These are phyloP conservation scores for Tylopilus microsporus DNA, from an alignment of 1,284 basidiomycete species.

Conservation along the genomic window DNA sequence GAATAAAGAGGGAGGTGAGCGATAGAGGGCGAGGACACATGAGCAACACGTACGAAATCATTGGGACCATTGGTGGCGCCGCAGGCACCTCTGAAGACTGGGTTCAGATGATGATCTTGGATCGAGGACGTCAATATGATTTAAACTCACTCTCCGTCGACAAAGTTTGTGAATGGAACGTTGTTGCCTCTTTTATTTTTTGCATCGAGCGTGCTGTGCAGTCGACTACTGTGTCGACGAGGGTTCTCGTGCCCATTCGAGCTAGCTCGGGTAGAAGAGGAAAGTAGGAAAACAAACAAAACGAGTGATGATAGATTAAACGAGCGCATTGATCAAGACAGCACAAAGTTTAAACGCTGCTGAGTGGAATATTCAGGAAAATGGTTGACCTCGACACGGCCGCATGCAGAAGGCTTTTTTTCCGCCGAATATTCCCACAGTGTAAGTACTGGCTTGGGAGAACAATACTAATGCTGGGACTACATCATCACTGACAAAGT, in stretches of 20 bases:
- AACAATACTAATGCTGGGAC: too few relatives aligned
- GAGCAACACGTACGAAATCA: slow-evolving; percentile 24
- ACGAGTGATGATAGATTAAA: slow-evolving; percentile 25
- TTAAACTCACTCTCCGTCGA: slow-evolving; percentile 23
- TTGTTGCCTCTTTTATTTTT: slow-evolving; percentile 20
- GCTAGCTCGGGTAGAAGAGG: slow-evolving; percentile 11
- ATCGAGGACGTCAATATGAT: neutral
- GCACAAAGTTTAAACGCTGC: slow-evolving; percentile 5
- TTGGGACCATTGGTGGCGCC: slow-evolving; percentile 20
- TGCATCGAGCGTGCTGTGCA: neutral
- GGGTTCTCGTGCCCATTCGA: slow-evolving; percentile 8
- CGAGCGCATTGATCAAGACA: slow-evolving; percentile 22
- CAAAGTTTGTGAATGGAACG: slow-evolving; percentile 27
- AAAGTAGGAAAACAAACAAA: slow-evolving; percentile 19
- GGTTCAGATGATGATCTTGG: neutral
- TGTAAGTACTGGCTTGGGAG: neutral
- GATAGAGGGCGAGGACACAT: neutral
- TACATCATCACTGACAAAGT: neutral
- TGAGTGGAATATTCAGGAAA: neutral
- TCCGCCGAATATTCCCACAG: neutral
- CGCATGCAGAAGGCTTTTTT: neutral
- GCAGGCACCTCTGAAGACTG: slow-evolving; percentile 26
- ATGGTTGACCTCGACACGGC: neutral
- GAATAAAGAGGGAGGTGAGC: neutral
- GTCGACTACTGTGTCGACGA: slow-evolving; percentile 1